Percentiles rank a stretch among this genome's conserved stretches.
phyloP scores from a whole-genome alignment of 225 moss, liverwort and hornwort genomes.

The Polytrichum formosum region DNA sequence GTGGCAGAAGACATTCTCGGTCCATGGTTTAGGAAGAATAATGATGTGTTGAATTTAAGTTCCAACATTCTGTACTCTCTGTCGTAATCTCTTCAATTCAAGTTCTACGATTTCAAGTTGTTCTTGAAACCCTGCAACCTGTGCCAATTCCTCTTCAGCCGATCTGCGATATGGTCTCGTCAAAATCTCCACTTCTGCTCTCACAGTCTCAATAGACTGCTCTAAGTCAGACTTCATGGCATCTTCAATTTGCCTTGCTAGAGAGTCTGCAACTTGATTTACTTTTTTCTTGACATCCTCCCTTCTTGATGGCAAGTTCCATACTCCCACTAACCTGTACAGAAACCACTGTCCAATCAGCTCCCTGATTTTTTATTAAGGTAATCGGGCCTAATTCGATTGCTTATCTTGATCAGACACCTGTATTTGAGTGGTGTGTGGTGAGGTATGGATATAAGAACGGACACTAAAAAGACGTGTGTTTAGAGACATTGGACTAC shows the following conservation, averaged over 20 bases:
- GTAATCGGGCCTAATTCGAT: not conserved
- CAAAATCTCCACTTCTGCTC: constrained; percentile 54
- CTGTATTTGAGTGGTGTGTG: not conserved
- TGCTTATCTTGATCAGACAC: not conserved
- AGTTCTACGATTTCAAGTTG: constrained; percentile 55
- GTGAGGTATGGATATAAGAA: too few species aligned
- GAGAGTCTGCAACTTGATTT: constrained; percentile 65
- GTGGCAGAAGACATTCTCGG: too few species aligned
- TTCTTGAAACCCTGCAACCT: constrained; percentile 55
- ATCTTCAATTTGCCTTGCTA: constrained; percentile 59
- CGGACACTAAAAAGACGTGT: not conserved
- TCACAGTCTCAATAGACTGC: constrained; percentile 49
- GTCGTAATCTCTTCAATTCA: constrained; percentile 60
- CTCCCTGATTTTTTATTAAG: not conserved
- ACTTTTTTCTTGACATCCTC: constrained; percentile 85
- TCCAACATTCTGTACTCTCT: constrained; percentile 86
- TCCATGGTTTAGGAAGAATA: too few species aligned
- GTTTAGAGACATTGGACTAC: not conserved
- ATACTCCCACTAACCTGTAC: constrained; percentile 73
- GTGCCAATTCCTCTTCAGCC: constrained; percentile 45
- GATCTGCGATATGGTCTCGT: constrained; percentile 59
- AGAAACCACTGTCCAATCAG: not conserved
- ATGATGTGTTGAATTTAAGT: constrained; percentile 15
- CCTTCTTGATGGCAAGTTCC: constrained; percentile 74
- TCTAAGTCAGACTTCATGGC: constrained; percentile 82